A percentile compares a stretch with the other conserved stretches of the same genome.
phyloP scores from a whole-genome alignment of 2,329 filamentous ascomycete genomes.

The Neopestalotiopsis clavispora region DNA sequence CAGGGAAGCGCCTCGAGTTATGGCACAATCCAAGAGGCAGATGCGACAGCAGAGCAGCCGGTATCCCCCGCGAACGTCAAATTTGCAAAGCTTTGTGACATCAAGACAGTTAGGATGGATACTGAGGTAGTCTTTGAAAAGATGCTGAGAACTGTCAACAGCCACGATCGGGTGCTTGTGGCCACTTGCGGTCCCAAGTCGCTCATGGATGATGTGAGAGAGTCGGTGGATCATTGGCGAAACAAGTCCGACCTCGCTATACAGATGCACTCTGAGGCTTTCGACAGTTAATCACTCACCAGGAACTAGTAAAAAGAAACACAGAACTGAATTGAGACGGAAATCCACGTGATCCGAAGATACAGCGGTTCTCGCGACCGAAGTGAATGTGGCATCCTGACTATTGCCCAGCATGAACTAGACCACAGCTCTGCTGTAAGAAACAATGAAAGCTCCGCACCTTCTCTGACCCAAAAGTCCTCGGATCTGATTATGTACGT shows the following conservation, averaged over 20 bases:
- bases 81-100: neutral
- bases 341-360: neutral
- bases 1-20: neutral
- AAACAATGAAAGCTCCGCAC: no score
- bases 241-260: neutral
- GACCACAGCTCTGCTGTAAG: neutral
- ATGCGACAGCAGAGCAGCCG: neutral
- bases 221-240: neutral
- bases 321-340: neutral
- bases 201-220: neutral
- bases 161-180: neutral
- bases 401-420: neutral
- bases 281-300: neutral
- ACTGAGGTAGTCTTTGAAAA: neutral
- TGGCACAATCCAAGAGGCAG: neutral
- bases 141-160: neutral
- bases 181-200: neutral
- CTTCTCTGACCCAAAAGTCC: neutral
- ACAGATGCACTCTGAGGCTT: neutral
- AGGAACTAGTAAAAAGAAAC: neutral
- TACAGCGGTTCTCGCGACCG: neutral
- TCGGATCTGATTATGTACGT: neutral
- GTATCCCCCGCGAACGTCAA: neutral
- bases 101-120: neutral
- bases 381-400: neutral